These are phyloP conservation scores for Coniochaeta ligniaria DNA, from an alignment of 2,329 filamentous ascomycete species.

Conservation along the genomic window DNA sequence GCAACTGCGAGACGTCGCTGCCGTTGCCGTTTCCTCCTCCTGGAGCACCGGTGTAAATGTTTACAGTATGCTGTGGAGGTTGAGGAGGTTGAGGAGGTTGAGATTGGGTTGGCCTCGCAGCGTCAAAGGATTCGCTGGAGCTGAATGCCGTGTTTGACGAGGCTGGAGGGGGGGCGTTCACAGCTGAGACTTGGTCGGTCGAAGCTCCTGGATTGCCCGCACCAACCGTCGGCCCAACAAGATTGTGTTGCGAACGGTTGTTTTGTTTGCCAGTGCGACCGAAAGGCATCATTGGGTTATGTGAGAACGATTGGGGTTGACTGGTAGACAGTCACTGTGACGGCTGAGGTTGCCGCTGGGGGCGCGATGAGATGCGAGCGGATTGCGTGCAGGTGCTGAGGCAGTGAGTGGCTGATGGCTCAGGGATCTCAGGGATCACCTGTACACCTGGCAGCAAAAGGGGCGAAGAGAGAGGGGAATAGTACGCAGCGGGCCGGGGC, in stretches of 20 bases:
- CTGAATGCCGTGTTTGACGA: conserved; percentile 36
- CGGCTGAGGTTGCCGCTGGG: background rate
- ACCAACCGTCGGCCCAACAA: conserved; percentile 35
- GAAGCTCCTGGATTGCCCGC: conserved; percentile 9
- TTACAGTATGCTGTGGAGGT: conserved; percentile 17
- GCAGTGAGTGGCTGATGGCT: background rate
- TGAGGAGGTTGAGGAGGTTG: conserved; percentile 13
- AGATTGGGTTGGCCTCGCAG: conserved; percentile 19
- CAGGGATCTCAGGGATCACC: background rate
- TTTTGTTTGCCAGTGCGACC: conserved; percentile 47
- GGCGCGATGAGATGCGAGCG: background rate
- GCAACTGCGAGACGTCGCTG: conserved; percentile 27
- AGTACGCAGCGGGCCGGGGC: background rate
- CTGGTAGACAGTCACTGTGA: background rate
- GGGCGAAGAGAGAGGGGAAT: background rate
- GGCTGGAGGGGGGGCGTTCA: conserved; percentile 32
- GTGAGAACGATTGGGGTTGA: background rate
- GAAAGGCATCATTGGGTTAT: conserved; percentile 40
- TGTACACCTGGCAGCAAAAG: background rate
- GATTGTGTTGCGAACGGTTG: conserved; percentile 50
- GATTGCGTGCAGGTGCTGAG: background rate
- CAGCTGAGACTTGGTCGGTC: conserved; percentile 12
- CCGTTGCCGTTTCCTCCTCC: conserved; percentile 13
- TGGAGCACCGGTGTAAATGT: conserved; percentile 14
- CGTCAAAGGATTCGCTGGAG: conserved; percentile 41